Evolutionary conservation across 192 early-diverging fungal genomes (phyloP).

Genomic region (Powellomyces hirtus): DNA sequence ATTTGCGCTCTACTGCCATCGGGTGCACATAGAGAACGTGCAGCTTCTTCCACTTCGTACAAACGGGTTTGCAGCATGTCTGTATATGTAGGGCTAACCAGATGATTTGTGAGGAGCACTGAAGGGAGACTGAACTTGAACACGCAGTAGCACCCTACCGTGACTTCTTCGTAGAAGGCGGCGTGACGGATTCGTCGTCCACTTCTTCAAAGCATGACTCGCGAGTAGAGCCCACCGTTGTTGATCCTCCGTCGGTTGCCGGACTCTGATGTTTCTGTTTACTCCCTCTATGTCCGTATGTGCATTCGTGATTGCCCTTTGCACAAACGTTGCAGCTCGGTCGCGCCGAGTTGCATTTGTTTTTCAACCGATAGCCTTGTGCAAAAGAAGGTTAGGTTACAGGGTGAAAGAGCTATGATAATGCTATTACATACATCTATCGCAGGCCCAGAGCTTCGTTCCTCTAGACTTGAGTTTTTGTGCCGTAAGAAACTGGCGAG

Average conservation of each 20-base stretch:
- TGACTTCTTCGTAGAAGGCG: neutral
- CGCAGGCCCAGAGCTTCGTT: constrained; percentile 23
- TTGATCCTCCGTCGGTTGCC: too few relatives aligned
- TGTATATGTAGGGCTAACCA: neutral
- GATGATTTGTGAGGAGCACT: neutral
- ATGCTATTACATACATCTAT: constrained; percentile 24
- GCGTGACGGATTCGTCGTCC: neutral
- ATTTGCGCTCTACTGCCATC: neutral
- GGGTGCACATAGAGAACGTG: neutral
- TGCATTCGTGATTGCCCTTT: constrained; percentile 19
- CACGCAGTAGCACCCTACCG: neutral
- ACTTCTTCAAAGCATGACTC: neutral
- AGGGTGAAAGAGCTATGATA: too few relatives aligned
- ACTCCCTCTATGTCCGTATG: neutral
- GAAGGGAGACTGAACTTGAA: neutral
- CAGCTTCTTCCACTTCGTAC: constrained; percentile 24
- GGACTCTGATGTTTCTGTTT: neutral
- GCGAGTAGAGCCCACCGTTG: too few relatives aligned
- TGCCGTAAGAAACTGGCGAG: constrained; percentile 21
- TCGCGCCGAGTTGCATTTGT: constrained; percentile 16
- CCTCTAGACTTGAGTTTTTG: constrained; percentile 20
- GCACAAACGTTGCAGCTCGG: constrained; percentile 10
- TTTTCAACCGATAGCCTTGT: constrained; percentile 24
- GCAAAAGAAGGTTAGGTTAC: neutral
- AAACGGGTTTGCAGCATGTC: constrained; percentile 19